Conservation (phyloP, 305 asterid genomes). For the Fraxinus dipetala region DNA sequence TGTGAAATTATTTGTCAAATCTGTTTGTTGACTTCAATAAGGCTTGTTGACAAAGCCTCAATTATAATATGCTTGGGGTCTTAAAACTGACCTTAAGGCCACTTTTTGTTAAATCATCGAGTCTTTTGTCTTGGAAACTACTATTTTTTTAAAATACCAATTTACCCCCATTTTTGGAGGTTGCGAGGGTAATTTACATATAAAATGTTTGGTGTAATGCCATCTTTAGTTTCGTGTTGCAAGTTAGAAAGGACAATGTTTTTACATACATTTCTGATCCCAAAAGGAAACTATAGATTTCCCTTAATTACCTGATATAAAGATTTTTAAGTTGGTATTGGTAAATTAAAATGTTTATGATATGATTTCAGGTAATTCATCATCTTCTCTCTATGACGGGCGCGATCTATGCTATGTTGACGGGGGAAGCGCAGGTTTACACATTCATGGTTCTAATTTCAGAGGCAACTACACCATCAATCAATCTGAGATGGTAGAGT, state of each 20-base stretch:
- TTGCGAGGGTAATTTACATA: background rate
- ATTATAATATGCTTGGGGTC: background rate
- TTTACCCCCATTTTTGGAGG: background rate
- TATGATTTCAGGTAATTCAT: conserved; percentile 57
- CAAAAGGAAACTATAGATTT: background rate
- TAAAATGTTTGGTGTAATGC: background rate
- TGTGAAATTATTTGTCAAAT: background rate
- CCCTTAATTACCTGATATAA: background rate
- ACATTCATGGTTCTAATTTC: conserved; percentile 61
- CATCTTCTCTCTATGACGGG: conserved; percentile 70
- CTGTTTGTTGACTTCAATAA: background rate
- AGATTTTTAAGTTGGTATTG: background rate
- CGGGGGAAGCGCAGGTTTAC: conserved; percentile 81
- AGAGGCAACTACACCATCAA: conserved; percentile 79
- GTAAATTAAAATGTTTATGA: conserved; percentile 1
- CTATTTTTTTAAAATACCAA: background rate
- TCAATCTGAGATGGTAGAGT: conserved; percentile 83
- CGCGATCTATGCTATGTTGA: conserved; percentile 55
- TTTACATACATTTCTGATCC: background rate
- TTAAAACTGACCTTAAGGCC: background rate
- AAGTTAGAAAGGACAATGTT: background rate
- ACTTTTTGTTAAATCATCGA: background rate
- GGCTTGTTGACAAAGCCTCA: background rate
- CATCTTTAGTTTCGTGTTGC: background rate
- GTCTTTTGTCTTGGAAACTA: background rate